Percentiles rank a stretch among this genome's conserved stretches.
These are phyloP conservation scores for Chytriomyces hyalinus DNA, from an alignment of 192 early-diverging fungal species.

Conservation along the genomic window DNA sequence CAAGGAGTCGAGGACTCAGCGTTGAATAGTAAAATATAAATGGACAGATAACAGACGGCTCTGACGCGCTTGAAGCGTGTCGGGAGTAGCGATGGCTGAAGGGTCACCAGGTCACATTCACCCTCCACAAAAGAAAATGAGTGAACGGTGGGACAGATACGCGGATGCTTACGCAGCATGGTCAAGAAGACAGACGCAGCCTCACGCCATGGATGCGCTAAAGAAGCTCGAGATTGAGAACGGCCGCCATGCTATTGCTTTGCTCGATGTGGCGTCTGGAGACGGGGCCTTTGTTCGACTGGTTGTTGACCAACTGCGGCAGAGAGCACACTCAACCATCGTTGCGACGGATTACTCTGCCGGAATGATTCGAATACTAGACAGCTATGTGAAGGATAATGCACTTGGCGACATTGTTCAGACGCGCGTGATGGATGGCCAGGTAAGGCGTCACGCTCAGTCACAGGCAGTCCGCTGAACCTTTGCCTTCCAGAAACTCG, in stretches of 20 bases:
- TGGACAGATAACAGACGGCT: no score
- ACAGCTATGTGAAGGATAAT: background rate
- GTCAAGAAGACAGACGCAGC: slow-evolving; percentile 12
- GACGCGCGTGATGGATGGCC: background rate
- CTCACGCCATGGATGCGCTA: slow-evolving; percentile 9
- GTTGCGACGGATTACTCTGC: slow-evolving; percentile 16
- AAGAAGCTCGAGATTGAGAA: background rate
- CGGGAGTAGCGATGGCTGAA: background rate
- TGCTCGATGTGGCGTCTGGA: slow-evolving; percentile 26
- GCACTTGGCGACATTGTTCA: background rate
- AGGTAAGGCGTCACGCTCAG: background rate
- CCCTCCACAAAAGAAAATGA: background rate
- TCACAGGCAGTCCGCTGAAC: no score
- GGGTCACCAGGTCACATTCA: background rate
- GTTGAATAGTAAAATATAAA: no score
- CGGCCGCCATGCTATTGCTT: background rate
- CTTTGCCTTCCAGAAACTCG: background rate
- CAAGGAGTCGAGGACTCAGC: no score
- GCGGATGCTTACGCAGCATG: slow-evolving; percentile 17
- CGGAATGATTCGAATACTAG: slow-evolving; percentile 17
- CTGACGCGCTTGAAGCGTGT: no score
- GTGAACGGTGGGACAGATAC: slow-evolving; percentile 11
- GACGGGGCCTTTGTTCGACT: slow-evolving; percentile 13
- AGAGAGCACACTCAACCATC: background rate
- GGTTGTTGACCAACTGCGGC: no score